These are phyloP conservation scores for Sophora flavescens DNA, from an alignment of 306 rosid species.

Conservation along the genomic window DNA sequence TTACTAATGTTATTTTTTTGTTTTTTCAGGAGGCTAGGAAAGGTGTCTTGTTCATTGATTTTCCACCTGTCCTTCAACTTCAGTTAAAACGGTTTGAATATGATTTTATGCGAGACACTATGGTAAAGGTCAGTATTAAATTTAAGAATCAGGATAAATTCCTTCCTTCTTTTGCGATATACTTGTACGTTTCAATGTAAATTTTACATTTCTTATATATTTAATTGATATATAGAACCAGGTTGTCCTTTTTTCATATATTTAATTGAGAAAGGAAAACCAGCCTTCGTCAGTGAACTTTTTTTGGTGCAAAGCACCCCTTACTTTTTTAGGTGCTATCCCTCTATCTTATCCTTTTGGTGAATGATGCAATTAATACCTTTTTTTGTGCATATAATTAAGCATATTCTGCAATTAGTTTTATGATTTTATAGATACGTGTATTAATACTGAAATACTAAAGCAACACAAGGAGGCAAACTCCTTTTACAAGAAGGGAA, in stretches of 20 bases:
- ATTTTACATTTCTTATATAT: not conserved
- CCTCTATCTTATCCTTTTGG: not conserved
- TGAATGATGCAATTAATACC: not conserved
- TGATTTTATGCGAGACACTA: conserved; percentile 85
- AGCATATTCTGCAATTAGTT: not conserved
- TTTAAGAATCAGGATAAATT: conserved; percentile 25
- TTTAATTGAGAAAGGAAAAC: too few species aligned
- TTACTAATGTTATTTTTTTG: conserved; percentile 1
- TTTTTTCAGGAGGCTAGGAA: conserved; percentile 89
- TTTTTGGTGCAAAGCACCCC: conserved; percentile 17
- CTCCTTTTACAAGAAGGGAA: too few species aligned
- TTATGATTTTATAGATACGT: not conserved
- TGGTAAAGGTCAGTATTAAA: conserved; percentile 85
- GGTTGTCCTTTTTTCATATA: too few species aligned
- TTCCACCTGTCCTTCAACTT: conserved; percentile 98
- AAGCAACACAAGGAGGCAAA: too few species aligned
- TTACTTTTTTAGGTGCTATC: conserved; percentile 3
- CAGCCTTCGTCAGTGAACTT: not conserved
- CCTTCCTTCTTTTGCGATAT: conserved; percentile 3
- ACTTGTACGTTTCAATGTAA: not conserved
- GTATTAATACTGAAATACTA: too few species aligned
- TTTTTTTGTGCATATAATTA: not conserved
- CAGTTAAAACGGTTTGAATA: conserved; percentile 94
- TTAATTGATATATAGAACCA: not conserved
- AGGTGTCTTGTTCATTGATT: conserved; percentile 92